phyloP scores from a whole-genome alignment of 305 asterid genomes.

The Fraxinus platypoda region DNA sequence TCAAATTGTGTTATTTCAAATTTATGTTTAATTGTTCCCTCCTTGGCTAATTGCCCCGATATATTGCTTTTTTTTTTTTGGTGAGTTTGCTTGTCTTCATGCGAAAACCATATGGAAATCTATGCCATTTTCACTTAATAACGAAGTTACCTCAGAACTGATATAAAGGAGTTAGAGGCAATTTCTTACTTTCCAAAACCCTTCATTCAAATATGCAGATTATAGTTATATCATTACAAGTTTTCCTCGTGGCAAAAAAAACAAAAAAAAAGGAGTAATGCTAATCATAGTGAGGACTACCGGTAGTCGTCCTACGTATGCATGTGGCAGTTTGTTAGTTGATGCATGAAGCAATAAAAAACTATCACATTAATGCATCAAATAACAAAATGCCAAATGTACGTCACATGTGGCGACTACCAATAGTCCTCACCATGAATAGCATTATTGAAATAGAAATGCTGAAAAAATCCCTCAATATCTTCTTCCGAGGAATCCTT shows the following conservation, averaged over 20 bases:
- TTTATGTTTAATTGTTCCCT: neutral
- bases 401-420: too few relatives aligned
- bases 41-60: conserved; percentile 1
- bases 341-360: too few relatives aligned
- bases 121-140: neutral
- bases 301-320: too few relatives aligned
- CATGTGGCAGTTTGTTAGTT: too few relatives aligned
- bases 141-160: neutral
- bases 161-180: neutral
- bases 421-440: too few relatives aligned
- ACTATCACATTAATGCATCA: too few relatives aligned
- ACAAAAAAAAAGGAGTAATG: too few relatives aligned
- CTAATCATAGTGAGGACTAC: too few relatives aligned
- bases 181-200: neutral
- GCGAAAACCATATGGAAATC: neutral
- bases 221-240: neutral
- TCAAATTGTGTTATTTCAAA: conserved; percentile 4
- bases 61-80: neutral
- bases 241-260: neutral
- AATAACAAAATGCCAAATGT: too few relatives aligned
- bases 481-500: neutral
- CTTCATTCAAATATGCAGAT: neutral
- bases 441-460: neutral
- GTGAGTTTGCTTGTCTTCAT: neutral
- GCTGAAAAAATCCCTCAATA: neutral